Evolutionary conservation across 2,329 filamentous ascomycete genomes (phyloP).

Genomic region (Aspergillus puulaauensis): DNA sequence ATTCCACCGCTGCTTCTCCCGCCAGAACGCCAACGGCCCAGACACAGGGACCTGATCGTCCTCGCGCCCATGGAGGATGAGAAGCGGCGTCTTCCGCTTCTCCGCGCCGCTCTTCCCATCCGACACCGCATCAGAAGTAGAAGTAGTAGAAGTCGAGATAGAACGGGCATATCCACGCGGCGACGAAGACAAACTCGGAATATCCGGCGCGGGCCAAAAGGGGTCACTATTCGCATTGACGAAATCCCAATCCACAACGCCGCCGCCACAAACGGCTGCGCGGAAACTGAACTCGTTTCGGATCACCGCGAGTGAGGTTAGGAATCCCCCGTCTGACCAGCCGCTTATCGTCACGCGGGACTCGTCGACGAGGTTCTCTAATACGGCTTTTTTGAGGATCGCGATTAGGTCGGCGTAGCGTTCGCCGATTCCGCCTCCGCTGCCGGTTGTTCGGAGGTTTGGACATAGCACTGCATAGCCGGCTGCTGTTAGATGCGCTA

Average conservation of each 20-base stretch:
- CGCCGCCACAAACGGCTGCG: slow-evolving; percentile 3
- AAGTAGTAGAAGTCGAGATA: background rate
- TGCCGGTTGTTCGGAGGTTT: background rate
- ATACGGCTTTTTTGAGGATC: background rate
- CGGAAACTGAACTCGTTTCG: slow-evolving; percentile 4
- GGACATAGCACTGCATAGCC: slow-evolving; percentile 1
- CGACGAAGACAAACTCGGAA: background rate
- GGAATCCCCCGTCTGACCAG: background rate
- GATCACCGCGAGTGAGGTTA: slow-evolving; percentile 4
- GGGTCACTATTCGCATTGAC: background rate
- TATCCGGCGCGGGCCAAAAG: background rate
- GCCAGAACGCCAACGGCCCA: slow-evolving; percentile 5
- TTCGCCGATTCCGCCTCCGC: background rate
- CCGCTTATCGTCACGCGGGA: slow-evolving; percentile 4
- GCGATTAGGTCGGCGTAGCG: background rate
- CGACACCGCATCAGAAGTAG: background rate
- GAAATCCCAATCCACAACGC: background rate
- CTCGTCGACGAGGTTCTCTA: slow-evolving; percentile 2
- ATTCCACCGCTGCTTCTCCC: slow-evolving; percentile 1
- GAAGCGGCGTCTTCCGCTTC: background rate
- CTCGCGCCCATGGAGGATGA: slow-evolving; percentile 1
- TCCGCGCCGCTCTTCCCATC: background rate
- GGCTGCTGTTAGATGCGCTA: background rate
- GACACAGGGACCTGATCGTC: slow-evolving; percentile 4
- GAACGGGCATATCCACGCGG: too few species aligned